Conservation (phyloP, 2,329 filamentous ascomycete species). For the Diplodia intermedia region DNA sequence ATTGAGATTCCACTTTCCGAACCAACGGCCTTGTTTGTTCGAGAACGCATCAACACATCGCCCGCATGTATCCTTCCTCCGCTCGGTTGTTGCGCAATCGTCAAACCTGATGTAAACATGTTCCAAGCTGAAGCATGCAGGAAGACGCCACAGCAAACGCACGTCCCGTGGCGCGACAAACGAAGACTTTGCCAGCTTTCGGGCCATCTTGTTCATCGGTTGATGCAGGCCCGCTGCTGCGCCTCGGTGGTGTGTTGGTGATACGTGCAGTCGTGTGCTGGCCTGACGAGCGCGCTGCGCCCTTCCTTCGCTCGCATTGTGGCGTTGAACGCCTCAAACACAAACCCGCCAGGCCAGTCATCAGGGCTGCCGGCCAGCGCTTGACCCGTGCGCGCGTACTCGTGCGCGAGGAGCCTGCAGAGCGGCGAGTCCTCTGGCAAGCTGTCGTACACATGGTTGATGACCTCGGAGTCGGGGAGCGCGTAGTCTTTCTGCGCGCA, state of each 20-base stretch:
- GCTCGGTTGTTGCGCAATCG: neutral
- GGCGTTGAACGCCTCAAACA: slow-evolving; percentile 14
- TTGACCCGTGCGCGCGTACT: slow-evolving; percentile 7
- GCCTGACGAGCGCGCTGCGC: neutral
- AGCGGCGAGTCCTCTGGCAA: neutral
- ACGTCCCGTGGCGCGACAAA: neutral
- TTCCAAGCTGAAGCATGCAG: slow-evolving; percentile 6
- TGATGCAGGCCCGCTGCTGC: neutral
- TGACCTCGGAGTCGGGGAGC: neutral
- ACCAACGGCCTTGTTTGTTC: neutral
- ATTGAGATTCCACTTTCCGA: neutral
- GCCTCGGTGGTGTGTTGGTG: neutral
- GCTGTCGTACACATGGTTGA: neutral
- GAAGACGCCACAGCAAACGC: neutral
- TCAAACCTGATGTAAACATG: neutral
- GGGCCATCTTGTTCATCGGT: neutral
- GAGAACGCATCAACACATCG: neutral
- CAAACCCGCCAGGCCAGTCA: neutral
- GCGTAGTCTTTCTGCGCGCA: neutral
- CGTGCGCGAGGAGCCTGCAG: neutral
- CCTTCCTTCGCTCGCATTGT: neutral
- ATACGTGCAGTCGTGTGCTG: slow-evolving; percentile 1
- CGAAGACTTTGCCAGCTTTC: neutral
- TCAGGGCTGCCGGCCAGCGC: neutral
- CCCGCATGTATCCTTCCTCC: neutral